Conservation (phyloP, 495 filamentous ascomycete genomes). For the Penicillium waksmanii region DNA sequence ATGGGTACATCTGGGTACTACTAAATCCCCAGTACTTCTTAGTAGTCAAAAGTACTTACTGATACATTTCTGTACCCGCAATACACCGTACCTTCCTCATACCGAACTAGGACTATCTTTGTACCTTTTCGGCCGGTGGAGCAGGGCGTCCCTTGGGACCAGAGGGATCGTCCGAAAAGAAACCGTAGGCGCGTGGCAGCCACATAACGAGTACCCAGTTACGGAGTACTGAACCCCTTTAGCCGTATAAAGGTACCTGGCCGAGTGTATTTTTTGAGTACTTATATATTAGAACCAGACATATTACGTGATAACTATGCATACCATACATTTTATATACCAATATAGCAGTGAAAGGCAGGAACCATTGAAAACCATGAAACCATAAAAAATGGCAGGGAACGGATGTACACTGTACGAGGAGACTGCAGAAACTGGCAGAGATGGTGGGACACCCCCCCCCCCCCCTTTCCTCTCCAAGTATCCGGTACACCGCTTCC, state of each 20-base stretch:
- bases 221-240: not conserved
- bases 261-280: no score
- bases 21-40: no score
- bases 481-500: slow-evolving; percentile 16
- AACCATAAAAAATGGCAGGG: no score
- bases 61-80: slow-evolving; percentile 11
- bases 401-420: not conserved
- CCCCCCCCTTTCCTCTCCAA: not conserved
- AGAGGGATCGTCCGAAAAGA: slow-evolving; percentile 28
- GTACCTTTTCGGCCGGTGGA: slow-evolving; percentile 31
- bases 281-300: no score
- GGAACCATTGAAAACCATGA: no score
- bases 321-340: no score
- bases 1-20: not conserved
- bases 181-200: slow-evolving; percentile 27
- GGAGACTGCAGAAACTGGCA: not conserved
- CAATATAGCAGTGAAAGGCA: no score
- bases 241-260: not conserved
- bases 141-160: slow-evolving; percentile 24
- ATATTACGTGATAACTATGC: no score
- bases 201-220: slow-evolving; percentile 10
- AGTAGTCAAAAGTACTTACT: not conserved
- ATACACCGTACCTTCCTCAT: slow-evolving; percentile 1
- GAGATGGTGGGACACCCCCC: not conserved
- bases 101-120: slow-evolving; percentile 24